Base-by-base conservation (phyloP, 306 rosid species). In the Lathyrus aphaca region DNA sequence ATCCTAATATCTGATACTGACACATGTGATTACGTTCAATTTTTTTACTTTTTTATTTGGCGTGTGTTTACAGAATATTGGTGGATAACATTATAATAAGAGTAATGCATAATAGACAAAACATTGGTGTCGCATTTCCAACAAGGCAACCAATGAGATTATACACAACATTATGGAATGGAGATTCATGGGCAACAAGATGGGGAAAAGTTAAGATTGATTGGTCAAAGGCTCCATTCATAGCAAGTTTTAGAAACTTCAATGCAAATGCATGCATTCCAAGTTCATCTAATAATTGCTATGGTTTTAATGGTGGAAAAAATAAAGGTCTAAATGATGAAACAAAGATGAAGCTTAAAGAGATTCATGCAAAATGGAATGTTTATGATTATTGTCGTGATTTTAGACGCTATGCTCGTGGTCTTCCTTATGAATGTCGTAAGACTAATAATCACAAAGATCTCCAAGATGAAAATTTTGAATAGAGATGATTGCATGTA, bases 121-220 rank as follows among this genome's bases (percentile, higher is more conserved):
- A 4, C 1, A 44, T 71, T 59, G 86, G 86, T 27, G 81, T 78
- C 37, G 8, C 77, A 9, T 82, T 82, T 57, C 86, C 86, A 1
- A 82, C 79, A 66, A 61, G 6, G 8, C 76, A 72, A 71, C 79
- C 86, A n/a, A 82, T 82, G 86, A 82, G 45, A 43, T 23, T 78
- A 5, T 78, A 60, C 66, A 15, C 79, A 15, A 82, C 86, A 8
- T 64, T 78, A 5, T 82, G 86, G 86, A 82, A 82, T 71, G 86
- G 86, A 61, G 86, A 82, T 10, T 13, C 79, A 1, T 82, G 86
- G 83, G 86, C 83, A 44, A 82, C 86, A 39, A 61, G 81, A 55
- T 66, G 83, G 78, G 86, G 86, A 0, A 25, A 68, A 3, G 81
- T 78, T 55, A 82, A 82, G 35, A 49, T 78, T 0, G 73, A 82